A percentile compares a stretch with the other conserved stretches of the same genome.
phyloP scores from a whole-genome alignment of 1,284 basidiomycete species.

The Pholiota adiposa region DNA sequence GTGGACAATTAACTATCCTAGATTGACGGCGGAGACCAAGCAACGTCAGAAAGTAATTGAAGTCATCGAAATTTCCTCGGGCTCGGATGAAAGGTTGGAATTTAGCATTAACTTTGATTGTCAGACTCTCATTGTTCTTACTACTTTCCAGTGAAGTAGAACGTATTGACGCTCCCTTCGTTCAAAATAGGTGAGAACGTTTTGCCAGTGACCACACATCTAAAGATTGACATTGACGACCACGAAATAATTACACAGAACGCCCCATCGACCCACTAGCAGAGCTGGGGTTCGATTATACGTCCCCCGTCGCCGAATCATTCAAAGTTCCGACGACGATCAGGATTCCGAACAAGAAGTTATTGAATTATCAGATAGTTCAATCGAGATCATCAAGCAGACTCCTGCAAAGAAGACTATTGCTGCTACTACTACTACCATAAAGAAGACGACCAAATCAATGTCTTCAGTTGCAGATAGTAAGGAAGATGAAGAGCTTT shows the following conservation, averaged over 20 bases:
- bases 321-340: conserved; percentile 43
- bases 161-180: not conserved
- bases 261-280: no score
- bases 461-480: not conserved
- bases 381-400: conserved; percentile 19
- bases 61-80: conserved; percentile 62
- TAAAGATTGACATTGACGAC: no score
- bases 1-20: not conserved
- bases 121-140: not conserved
- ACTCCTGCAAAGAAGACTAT: not conserved
- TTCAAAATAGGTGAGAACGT: not conserved
- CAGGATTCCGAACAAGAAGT: conserved; percentile 34
- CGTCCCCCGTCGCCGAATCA: conserved; percentile 30
- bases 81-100: conserved; percentile 40
- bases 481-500: not conserved
- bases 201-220: no score
- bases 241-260: no score
- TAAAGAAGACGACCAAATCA: not conserved
- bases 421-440: no score
- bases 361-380: conserved; percentile 34
- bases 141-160: not conserved
- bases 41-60: conserved; percentile 17
- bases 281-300: not conserved
- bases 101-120: not conserved
- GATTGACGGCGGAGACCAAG: not conserved